Conservation (phyloP, 2,329 filamentous ascomycete species). For the Karstenula rhodostoma region DNA sequence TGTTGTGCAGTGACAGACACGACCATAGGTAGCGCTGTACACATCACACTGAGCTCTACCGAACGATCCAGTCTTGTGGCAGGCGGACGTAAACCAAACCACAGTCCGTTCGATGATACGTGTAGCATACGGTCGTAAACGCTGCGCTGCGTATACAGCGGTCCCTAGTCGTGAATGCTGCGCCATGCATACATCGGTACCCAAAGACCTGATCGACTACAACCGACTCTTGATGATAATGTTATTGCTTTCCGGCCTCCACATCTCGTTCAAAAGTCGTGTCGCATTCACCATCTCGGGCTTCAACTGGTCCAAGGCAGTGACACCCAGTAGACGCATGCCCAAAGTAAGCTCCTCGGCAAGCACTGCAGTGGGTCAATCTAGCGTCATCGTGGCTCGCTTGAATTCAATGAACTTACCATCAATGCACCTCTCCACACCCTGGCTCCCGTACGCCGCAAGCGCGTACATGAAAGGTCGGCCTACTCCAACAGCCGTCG, state of each 20-base stretch:
- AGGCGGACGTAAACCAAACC: no score
- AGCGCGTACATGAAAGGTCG: conserved; percentile 50
- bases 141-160: background rate
- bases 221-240: conserved; percentile 33
- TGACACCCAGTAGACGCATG: conserved; percentile 72
- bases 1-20: no score
- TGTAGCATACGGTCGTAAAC: no score
- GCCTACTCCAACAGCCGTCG: conserved; percentile 50
- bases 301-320: conserved; percentile 66
- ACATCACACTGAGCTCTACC: no score
- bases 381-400: background rate
- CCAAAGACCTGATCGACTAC: conserved; percentile 18
- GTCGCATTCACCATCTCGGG: conserved; percentile 65
- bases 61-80: no score
- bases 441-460: conserved; percentile 47
- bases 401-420: conserved; percentile 32
- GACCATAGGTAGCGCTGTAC: no score
- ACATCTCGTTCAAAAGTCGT: conserved; percentile 47
- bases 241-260: conserved; percentile 34
- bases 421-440: conserved; percentile 47
- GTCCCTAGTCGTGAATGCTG: background rate
- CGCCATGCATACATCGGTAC: background rate
- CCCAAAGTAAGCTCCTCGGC: conserved; percentile 70
- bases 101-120: no score
- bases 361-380: conserved; percentile 43